A percentile compares a stretch with the other conserved stretches of the same genome.
These are phyloP conservation scores for Trichoderma citrinoviride DNA, from an alignment of 2,329 filamentous ascomycete species.

Conservation along the genomic window DNA sequence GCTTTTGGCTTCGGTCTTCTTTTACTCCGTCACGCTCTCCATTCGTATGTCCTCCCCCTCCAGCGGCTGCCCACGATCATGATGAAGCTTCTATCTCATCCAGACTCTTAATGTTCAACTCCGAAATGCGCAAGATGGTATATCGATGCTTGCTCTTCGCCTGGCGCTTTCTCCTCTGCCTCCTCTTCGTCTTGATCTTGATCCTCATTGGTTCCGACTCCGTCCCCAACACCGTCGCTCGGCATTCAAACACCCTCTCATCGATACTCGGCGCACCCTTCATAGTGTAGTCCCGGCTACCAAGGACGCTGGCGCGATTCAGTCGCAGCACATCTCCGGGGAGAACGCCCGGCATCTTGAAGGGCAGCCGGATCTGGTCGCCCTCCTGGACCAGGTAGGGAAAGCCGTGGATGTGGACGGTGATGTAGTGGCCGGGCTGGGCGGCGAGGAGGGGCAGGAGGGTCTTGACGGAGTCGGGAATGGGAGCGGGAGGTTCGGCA, in stretches of 20 bases:
- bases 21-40: neutral
- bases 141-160: conserved; percentile 89
- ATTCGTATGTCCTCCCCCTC: neutral
- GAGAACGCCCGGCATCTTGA: conserved; percentile 70
- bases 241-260: conserved; percentile 78
- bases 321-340: conserved; percentile 85
- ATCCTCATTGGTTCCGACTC: conserved; percentile 76
- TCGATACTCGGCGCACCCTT: conserved; percentile 81
- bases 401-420: conserved; percentile 72
- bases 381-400: conserved; percentile 78
- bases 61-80: neutral
- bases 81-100: conserved; percentile 40
- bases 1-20: neutral
- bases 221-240: conserved; percentile 78
- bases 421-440: conserved; percentile 75
- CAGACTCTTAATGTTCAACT: conserved; percentile 63
- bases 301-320: conserved; percentile 78
- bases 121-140: conserved; percentile 80
- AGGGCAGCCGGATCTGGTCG: conserved; percentile 73
- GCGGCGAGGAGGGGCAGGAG: conserved; percentile 69
- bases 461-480: conserved; percentile 55
- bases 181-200: conserved; percentile 80
- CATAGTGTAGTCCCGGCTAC: conserved; percentile 86
- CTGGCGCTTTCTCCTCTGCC: conserved; percentile 67
- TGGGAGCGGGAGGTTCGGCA: conserved; percentile 34